phyloP scores from a whole-genome alignment of 768 basidiomycete species.

The Podaxis sp. region DNA sequence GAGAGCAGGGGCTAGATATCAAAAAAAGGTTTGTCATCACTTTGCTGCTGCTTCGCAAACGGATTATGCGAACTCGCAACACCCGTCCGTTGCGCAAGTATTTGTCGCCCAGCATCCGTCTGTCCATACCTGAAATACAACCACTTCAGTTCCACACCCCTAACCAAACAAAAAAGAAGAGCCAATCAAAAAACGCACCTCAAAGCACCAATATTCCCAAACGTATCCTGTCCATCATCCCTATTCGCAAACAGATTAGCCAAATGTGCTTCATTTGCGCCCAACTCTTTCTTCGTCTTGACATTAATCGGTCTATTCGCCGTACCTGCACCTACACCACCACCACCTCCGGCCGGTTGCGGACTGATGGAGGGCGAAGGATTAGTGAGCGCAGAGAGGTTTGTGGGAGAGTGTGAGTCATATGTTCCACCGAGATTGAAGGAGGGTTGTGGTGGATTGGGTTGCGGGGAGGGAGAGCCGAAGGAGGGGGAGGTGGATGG shows the following conservation, averaged over 20 bases:
- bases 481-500: constrained; percentile 36
- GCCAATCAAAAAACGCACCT: no score
- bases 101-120: constrained; percentile 48
- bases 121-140: constrained; percentile 56
- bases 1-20: constrained; percentile 47
- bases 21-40: constrained; percentile 77
- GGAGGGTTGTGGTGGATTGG: constrained; percentile 43
- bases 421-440: constrained; percentile 77
- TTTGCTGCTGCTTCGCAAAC: constrained; percentile 62
- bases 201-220: constrained; percentile 78
- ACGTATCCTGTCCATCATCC: constrained; percentile 94
- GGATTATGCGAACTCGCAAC: constrained; percentile 53
- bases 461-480: constrained; percentile 22
- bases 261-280: constrained; percentile 74
- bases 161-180: no score
- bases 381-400: constrained; percentile 41
- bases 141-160: no score
- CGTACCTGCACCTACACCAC: constrained; percentile 25
- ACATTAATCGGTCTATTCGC: constrained; percentile 32
- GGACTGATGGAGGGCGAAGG: constrained; percentile 38
- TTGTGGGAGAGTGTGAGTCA: constrained; percentile 48
- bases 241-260: constrained; percentile 83
- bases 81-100: constrained; percentile 49
- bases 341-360: constrained; percentile 16
- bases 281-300: constrained; percentile 40